Percentiles rank a stretch among this genome's conserved stretches.
These are phyloP conservation scores for Nicotiana otophora DNA, from an alignment of 257 asterid genomes.

Conservation along the genomic window DNA sequence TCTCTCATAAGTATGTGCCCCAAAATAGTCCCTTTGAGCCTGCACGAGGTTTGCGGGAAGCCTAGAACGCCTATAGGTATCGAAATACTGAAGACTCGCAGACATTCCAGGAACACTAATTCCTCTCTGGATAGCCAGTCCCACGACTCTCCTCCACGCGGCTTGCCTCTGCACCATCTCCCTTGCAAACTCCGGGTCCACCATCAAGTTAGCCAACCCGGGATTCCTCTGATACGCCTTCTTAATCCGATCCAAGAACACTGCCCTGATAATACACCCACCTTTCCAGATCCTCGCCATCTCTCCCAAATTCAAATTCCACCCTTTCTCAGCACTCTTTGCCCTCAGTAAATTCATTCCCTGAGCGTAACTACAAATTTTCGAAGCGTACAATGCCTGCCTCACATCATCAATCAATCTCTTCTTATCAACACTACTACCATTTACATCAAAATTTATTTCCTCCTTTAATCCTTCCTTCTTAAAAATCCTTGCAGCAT, in stretches of 20 bases:
- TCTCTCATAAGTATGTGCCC: slow-evolving; percentile 95
- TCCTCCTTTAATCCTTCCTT: slow-evolving; percentile 61
- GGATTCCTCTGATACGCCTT: slow-evolving; percentile 81
- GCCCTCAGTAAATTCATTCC: slow-evolving; percentile 91
- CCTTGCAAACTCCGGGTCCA: slow-evolving; percentile 82
- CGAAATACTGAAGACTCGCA: slow-evolving; percentile 85
- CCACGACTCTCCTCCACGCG: slow-evolving; percentile 91
- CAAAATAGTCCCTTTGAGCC: slow-evolving; percentile 93
- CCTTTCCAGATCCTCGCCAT: slow-evolving; percentile 95
- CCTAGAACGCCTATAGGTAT: slow-evolving; percentile 75
- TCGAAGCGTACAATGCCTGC: slow-evolving; percentile 86
- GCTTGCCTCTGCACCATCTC: slow-evolving; percentile 97
- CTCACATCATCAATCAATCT: slow-evolving; percentile 86
- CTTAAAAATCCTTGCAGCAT: slow-evolving; percentile 48
- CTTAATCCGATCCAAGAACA: slow-evolving; percentile 90
- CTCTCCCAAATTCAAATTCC: slow-evolving; percentile 89
- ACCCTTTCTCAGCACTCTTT: slow-evolving; percentile 77
- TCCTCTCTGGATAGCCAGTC: slow-evolving; percentile 64
- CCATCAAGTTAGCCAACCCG: slow-evolving; percentile 63
- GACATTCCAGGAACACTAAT: slow-evolving; percentile 88
- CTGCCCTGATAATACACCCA: slow-evolving; percentile 91
- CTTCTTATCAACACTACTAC: slow-evolving; percentile 54
- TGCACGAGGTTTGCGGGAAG: slow-evolving; percentile 93
- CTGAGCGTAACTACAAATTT: slow-evolving; percentile 92
- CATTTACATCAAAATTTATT: slow-evolving; percentile 19